A percentile compares a stretch with the other conserved stretches of the same genome.
These are phyloP conservation scores for Candida manassasensis DNA, from an alignment of 805 yeast genomes.

Conservation along the genomic window DNA sequence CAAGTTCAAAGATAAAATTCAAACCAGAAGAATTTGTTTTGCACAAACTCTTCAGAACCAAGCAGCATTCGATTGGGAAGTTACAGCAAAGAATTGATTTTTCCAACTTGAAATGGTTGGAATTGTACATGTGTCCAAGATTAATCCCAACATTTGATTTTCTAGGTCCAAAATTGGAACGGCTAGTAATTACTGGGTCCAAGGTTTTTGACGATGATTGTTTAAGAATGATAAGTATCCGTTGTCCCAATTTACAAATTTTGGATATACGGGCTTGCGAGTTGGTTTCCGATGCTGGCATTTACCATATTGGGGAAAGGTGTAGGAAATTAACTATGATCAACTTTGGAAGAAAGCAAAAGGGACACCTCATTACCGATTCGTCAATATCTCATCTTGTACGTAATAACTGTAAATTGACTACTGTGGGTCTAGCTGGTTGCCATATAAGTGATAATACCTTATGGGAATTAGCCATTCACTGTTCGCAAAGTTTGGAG, in stretches of 20 bases:
- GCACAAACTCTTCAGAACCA: conserved; percentile 57
- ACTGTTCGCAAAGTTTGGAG: conserved; percentile 45
- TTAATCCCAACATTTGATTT: conserved; percentile 47
- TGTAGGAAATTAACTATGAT: conserved; percentile 57
- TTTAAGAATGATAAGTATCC: conserved; percentile 46
- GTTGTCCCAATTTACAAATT: conserved; percentile 55
- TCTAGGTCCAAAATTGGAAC: conserved; percentile 28
- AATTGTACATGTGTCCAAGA: conserved; percentile 78
- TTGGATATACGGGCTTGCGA: conserved; percentile 86
- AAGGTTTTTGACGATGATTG: conserved; percentile 56
- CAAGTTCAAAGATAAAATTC: conserved; percentile 17
- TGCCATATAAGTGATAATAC: conserved; percentile 73
- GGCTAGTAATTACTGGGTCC: conserved; percentile 68
- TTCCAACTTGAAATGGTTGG: conserved; percentile 59
- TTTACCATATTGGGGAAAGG: conserved; percentile 57
- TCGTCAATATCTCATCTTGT: conserved; percentile 56
- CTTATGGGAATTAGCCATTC: conserved; percentile 72
- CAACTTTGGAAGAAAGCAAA: conserved; percentile 75
- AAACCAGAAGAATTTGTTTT: conserved; percentile 50
- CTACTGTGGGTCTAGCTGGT: conserved; percentile 86
- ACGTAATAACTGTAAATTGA: conserved; percentile 46
- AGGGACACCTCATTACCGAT: conserved; percentile 68
- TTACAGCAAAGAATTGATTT: conserved; percentile 40
- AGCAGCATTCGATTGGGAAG: conserved; percentile 50
- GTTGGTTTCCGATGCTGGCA: conserved; percentile 66